phyloP scores from a whole-genome alignment of 1,139 yeast species.

The Zygosaccharomyces sapae region DNA sequence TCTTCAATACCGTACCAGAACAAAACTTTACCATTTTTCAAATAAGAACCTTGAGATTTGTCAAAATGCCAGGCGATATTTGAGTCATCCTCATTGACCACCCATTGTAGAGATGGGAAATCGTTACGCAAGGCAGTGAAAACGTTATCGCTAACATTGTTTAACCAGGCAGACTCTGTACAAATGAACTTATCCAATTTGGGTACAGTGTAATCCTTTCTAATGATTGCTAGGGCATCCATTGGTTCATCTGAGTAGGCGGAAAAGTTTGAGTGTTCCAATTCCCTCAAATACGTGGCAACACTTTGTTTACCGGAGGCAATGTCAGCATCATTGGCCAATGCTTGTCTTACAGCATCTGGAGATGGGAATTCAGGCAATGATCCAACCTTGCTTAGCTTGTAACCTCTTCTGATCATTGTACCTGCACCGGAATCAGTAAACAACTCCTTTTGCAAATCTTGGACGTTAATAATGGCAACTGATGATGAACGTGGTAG shows the following conservation, averaged over 20 bases:
- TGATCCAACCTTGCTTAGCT: conserved; percentile 65
- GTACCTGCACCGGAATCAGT: conserved; percentile 99
- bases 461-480: conserved; percentile 92
- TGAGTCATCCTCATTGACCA: conserved; percentile 83
- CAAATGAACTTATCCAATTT: conserved; percentile 82
- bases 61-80: conserved; percentile 90
- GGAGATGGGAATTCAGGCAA: conserved; percentile 65
- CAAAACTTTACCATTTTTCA: conserved; percentile 81
- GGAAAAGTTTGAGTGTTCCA: conserved; percentile 61
- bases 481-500: conserved; percentile 97
- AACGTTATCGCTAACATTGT: conserved; percentile 92
- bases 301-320: conserved; percentile 67
- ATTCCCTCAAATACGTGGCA: conserved; percentile 72
- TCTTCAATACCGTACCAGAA: conserved; percentile 90
- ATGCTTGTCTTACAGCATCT: conserved; percentile 70
- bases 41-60: conserved; percentile 89
- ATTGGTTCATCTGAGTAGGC: conserved; percentile 94
- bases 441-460: conserved; percentile 92
- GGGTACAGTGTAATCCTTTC: conserved; percentile 48
- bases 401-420: conserved; percentile 93
- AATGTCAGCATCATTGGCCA: conserved; percentile 73
- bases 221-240: conserved; percentile 87
- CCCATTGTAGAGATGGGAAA: conserved; percentile 74
- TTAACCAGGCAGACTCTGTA: conserved; percentile 91
- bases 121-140: conserved; percentile 80